Evolutionary conservation across 768 basidiomycete genomes (phyloP).

Genomic region (Antrodiella citrinella): DNA sequence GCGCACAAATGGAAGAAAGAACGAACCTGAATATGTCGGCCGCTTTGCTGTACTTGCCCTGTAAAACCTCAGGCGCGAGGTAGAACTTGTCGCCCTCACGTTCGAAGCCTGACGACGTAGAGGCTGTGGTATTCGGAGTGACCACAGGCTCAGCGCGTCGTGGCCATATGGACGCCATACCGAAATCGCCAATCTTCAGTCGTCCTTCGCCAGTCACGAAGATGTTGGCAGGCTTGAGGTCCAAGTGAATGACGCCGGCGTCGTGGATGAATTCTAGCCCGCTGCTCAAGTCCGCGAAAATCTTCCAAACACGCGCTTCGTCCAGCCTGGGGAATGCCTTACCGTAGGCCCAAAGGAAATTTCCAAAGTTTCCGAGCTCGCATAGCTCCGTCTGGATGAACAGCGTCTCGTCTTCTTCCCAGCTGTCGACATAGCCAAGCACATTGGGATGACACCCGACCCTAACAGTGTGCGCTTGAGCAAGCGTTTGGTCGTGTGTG

Average conservation of each 20-base stretch:
- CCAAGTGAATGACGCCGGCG: conserved; percentile 85
- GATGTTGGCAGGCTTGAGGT: conserved; percentile 96
- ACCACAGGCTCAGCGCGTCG: conserved; percentile 34
- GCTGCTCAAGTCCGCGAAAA: conserved; percentile 80
- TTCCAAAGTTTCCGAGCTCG: conserved; percentile 83
- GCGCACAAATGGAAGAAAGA: neutral
- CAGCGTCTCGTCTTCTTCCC: conserved; percentile 86
- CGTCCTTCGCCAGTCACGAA: conserved; percentile 82
- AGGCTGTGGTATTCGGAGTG: conserved; percentile 11
- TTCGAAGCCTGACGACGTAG: conserved; percentile 45
- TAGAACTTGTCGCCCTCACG: conserved; percentile 97
- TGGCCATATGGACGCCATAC: conserved; percentile 95
- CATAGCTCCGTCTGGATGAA: conserved; percentile 95
- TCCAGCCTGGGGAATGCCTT: conserved; percentile 76
- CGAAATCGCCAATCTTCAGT: conserved; percentile 97
- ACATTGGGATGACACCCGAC: conserved; percentile 65
- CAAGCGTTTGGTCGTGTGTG: neutral
- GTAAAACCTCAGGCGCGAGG: conserved; percentile 91
- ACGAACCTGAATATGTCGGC: conserved; percentile 92
- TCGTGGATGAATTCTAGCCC: conserved; percentile 88
- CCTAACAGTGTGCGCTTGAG: conserved; percentile 23
- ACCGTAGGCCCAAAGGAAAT: conserved; percentile 89
- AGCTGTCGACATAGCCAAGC: conserved; percentile 84
- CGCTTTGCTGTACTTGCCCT: conserved; percentile 85
- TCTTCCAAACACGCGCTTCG: conserved; percentile 94